Base-by-base conservation (phyloP, 805 yeast species). In the Teunomyces stri region DNA sequence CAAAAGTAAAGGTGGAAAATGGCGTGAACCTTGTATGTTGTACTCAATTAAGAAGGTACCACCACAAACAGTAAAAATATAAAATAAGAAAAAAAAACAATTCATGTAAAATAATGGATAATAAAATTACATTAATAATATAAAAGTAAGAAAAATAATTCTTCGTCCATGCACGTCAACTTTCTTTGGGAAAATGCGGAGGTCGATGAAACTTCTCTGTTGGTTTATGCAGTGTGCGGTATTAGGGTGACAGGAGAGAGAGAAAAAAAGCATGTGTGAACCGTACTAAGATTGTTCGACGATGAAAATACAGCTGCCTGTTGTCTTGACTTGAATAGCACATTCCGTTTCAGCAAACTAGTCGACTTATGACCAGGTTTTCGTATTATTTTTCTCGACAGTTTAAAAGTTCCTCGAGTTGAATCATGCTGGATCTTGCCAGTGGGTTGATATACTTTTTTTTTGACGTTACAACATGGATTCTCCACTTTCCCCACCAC, bases 161-260 rank as follows among this genome's bases (percentile, higher is more conserved):
- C 22, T 10, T 5, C 22, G n/a, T 35, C 15, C 38, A 35, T 35
- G 38, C 38, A 35, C 38, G 38, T 35, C 38, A 35, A 35, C 22
- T 18, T 31, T 7, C 10, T 3, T 6, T 6, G 22, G 12, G 4
- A 35, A 35, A 35, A 18, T 35, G 38, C 38, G 38, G 38, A 35
- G 38, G 38, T 35, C 13, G 38, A 35, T 35, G 22, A 35, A 35
- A 35, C 38, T 35, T 35, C 38, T 20, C 16, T 35, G 22, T 35
- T 21, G 38, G 18, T 35, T 35, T 35, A 20, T 11, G 27, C 25
- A 18, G 38, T 12, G 22, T 20, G 34, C 34, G 34, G 9, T 31
- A 16, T 31, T 31, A 6, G 10, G 34, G 11, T 13, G 16, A 13
- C 18, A 31, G 12, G 13, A 30, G 22, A 4, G 18, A 20, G 6